Conservation (phyloP, 768 basidiomycete species). For the Thelephora ganbajun region DNA sequence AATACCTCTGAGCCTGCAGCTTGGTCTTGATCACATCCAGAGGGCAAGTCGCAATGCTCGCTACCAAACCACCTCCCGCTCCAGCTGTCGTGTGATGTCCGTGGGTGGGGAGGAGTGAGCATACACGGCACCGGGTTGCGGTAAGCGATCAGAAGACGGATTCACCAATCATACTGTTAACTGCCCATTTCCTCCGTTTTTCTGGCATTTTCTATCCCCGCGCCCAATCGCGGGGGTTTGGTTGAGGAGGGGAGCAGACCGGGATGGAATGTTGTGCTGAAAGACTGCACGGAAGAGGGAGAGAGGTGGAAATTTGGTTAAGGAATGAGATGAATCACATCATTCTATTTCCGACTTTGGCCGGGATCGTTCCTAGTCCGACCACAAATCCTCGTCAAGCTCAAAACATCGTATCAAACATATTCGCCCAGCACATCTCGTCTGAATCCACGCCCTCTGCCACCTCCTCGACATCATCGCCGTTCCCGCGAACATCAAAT, state of each 20-base stretch:
- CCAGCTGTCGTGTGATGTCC: slow-evolving; percentile 42
- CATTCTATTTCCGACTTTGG: not conserved
- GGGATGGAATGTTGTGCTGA: not conserved
- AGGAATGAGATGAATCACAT: not conserved
- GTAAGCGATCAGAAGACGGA: slow-evolving; percentile 5
- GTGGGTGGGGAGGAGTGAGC: slow-evolving; percentile 2
- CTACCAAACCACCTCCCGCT: slow-evolving; percentile 87
- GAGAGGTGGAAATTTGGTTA: not conserved
- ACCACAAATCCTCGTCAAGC: too few species aligned
- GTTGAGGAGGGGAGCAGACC: not conserved
- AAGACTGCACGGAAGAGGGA: not conserved
- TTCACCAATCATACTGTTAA: slow-evolving; percentile 75
- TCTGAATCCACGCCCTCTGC: too few species aligned
- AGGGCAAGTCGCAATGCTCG: slow-evolving; percentile 90
- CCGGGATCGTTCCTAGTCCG: not conserved
- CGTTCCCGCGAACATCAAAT: too few species aligned
- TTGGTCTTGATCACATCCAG: slow-evolving; percentile 97
- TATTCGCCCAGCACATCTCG: too few species aligned
- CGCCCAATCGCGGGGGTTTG: not conserved
- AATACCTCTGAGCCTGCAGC: slow-evolving; percentile 80
- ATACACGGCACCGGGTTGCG: slow-evolving; percentile 5
- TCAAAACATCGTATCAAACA: too few species aligned
- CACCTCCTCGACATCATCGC: too few species aligned
- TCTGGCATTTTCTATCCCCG: not conserved
- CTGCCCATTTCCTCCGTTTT: slow-evolving; percentile 22